These are phyloP conservation scores for Strobilomyces confusus DNA, from an alignment of 768 basidiomycete species.

Conservation along the genomic window DNA sequence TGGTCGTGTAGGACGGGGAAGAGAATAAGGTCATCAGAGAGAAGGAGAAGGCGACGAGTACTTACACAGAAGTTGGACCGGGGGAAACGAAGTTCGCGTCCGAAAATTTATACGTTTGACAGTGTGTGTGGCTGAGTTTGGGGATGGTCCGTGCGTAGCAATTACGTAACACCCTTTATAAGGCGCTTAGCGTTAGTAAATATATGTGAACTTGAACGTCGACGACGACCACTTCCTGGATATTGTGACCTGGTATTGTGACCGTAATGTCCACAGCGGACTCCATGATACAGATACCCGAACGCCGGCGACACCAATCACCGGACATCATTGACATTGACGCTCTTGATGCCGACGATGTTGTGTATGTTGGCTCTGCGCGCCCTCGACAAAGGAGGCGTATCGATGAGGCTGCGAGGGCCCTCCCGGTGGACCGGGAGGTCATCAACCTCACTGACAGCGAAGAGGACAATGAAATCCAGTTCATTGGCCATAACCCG, in stretches of 20 bases:
- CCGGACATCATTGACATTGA: conserved; percentile 45
- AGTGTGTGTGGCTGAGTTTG: conserved; percentile 27
- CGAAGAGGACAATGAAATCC: conserved; percentile 36
- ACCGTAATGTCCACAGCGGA: conserved; percentile 22
- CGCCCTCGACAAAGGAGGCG: conserved; percentile 26
- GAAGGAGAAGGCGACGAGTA: not conserved
- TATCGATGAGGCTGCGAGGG: conserved; percentile 21
- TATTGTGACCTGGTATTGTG: conserved; percentile 1
- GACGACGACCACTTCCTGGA: conserved; percentile 14
- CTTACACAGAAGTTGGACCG: conserved; percentile 11
- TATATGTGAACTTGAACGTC: conserved; percentile 14
- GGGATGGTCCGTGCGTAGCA: conserved; percentile 28
- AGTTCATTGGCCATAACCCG: conserved; percentile 25
- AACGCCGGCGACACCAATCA: conserved; percentile 15
- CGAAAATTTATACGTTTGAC: conserved; percentile 28
- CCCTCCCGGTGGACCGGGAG: conserved; percentile 16
- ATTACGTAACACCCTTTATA: conserved; percentile 25
- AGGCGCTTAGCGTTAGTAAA: not conserved
- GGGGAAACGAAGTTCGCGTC: not conserved
- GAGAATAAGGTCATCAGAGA: conserved; percentile 74
- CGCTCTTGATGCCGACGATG: conserved; percentile 33
- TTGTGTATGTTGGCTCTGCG: conserved; percentile 24
- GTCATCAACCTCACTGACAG: conserved; percentile 37
- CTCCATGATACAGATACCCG: conserved; percentile 4
- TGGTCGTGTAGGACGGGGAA: conserved; percentile 91